Evolutionary conservation across 2,329 filamentous ascomycete genomes (phyloP), one percentile per base, ranked within the genome.

Genomic region (Aspergillus sojae): DNA sequence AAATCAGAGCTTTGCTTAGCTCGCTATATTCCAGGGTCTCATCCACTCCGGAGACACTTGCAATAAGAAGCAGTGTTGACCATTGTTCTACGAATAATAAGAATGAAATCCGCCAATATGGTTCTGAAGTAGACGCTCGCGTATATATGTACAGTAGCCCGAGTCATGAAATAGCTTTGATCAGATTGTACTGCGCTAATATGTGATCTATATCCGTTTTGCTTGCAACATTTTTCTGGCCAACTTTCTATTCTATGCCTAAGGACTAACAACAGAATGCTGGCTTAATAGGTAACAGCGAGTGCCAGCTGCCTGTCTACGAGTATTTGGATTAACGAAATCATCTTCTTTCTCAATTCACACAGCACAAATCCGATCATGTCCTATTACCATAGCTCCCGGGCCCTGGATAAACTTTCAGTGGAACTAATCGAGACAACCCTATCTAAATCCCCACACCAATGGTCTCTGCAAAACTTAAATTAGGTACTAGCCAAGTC

Each of bases 61-160:
- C 46, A 43, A 59, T 43, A 12, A 43, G 56, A 30, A 48, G 36
- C 23, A 58, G 34, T 39, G 32, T 26, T 58, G 32, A n/a, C 56
- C 46, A 53, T 52, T 55, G 36, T 43, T 39, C 32, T 26, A 57
- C 39, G 6, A 36, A 53, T 46, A 62, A 62, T 54, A 30, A 58
- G 48, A 59, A 57, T 58, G 39, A 58, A 61, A 50, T 32, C 48
- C 55, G 61, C 56, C 53, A 46, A 59, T 58, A 39, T 56, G 56
- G 58, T 48, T 56, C 50, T 6, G n/a, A 55, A 58, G 57, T 52
- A 52, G 57, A 57, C 61, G 56, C 56, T 55, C 30, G 56, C 57
- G 61, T 59, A 56, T 56, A 55, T 50, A 55, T 55, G 36, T 55
- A 55, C 7, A 9, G 39, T 41, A 36, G 14, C 10, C 32, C 12